Base-by-base conservation (phyloP, 495 filamentous ascomycete species). In the Penicillium waksmanii region DNA sequence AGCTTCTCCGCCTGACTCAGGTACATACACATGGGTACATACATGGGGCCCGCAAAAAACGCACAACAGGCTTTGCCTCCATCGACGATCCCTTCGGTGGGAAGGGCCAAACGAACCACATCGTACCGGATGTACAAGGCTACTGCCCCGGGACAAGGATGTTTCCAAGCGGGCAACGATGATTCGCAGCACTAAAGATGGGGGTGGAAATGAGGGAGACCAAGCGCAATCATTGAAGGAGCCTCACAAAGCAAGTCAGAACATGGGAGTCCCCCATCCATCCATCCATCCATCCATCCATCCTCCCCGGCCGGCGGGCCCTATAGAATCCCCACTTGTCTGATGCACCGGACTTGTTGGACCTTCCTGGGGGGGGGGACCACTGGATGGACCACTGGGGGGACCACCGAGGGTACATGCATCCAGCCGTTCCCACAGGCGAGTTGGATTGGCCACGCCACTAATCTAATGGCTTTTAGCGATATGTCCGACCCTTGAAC, bases 291-390 rank as follows among this genome's bases (percentile, higher is more conserved):
- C 40, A n/a, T n/a, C n/a, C n/a, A n/a, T n/a, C n/a, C n/a, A n/a
- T n/a, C n/a, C 17, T 15, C 40, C 13, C 17, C 42, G n/a, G n/a
- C 8, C 42, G 17, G 42, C 5, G 42, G 42, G 15, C 42, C 42
- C 42, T 44, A 44, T 19, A 53, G 23, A 53, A 42, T 59, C 58
- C 51, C 69, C 71, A 71, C 69, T 62, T 54, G 55, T 57, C 66
- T 72, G 64, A 73, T 63, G 66, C 70, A 73, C 69, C 67, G 69
- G 67, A 70, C 65, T 51, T 52, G 36, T 19, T 53, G 51, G 42
- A 42, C 55, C 33, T 48, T 21, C 6, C 8, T 2, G 25, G 25
- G 25, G 27, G 27, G 27, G 6, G 27, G 27, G 27, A 31, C 27
- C 27, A 31, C 27, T 31, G 27, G 6, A 31, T 3, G 27, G 27